These are phyloP conservation scores for Neurospora sp. DNA, from an alignment of 495 filamentous ascomycete species.

Conservation along the genomic window DNA sequence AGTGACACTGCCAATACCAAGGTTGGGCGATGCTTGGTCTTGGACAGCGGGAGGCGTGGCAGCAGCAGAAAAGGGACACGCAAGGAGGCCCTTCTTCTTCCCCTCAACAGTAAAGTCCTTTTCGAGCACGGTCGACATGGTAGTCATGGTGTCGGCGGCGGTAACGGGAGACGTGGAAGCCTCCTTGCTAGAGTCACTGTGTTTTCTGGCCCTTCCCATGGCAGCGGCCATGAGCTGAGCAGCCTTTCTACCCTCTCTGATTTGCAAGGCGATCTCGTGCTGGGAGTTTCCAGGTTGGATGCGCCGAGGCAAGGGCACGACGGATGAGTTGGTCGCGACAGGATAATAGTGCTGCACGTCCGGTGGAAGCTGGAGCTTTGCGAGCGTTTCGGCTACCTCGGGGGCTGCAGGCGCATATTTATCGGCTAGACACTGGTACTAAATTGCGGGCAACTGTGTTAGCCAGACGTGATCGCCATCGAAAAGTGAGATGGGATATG, in stretches of 20 bases:
- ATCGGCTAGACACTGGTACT: constrained; percentile 48
- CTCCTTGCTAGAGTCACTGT: constrained; percentile 27
- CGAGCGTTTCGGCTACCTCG: constrained; percentile 42
- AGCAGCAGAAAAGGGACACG: constrained; percentile 46
- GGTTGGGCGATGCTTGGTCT: constrained; percentile 14
- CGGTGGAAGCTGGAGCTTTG: constrained; percentile 45
- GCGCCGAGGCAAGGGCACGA: constrained; percentile 41
- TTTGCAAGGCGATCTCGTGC: constrained; percentile 43
- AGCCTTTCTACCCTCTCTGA: constrained; percentile 43
- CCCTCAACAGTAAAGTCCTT: constrained; percentile 56
- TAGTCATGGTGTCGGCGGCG: constrained; percentile 28
- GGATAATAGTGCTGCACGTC: constrained; percentile 31
- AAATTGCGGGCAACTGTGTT: constrained; percentile 3
- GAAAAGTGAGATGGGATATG: constrained; percentile 6
- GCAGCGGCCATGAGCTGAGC: constrained; percentile 34
- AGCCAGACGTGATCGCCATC: constrained; percentile 5
- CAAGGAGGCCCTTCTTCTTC: constrained; percentile 48
- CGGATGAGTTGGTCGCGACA: constrained; percentile 29
- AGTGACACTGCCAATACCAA: background rate
- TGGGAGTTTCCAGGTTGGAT: constrained; percentile 29
- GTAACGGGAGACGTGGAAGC: constrained; percentile 29
- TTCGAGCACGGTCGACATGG: constrained; percentile 47
- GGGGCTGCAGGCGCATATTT: constrained; percentile 45
- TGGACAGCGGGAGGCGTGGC: background rate
- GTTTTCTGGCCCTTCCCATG: constrained; percentile 28